Evolutionary conservation across 2,329 filamentous ascomycete genomes (phyloP).

Genomic region (Neoscytalidium dimidiatum): DNA sequence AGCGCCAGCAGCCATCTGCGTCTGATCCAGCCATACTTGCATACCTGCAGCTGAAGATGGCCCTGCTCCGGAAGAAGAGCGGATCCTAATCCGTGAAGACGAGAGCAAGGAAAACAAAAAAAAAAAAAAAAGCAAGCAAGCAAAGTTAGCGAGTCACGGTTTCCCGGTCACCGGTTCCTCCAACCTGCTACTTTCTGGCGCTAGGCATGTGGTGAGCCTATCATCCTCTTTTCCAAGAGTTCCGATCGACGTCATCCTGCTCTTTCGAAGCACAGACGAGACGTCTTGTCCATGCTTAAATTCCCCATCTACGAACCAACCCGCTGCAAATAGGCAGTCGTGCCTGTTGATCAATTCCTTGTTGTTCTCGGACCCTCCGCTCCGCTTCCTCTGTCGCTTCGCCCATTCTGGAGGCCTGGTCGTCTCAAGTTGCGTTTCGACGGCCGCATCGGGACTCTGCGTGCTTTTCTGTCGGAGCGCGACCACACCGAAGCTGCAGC

Average conservation of each 20-base stretch:
- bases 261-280: background rate
- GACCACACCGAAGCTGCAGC: background rate
- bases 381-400: background rate
- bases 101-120: background rate
- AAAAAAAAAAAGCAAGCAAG: background rate
- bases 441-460: background rate
- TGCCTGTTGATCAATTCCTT: background rate
- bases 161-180: background rate
- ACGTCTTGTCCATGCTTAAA: background rate
- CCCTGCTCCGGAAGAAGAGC: constrained; percentile 13
- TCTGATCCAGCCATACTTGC: constrained; percentile 19
- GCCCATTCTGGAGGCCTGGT: background rate
- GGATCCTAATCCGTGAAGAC: background rate
- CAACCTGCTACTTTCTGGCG: background rate
- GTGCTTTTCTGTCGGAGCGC: background rate
- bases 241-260: background rate
- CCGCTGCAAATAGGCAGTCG: background rate
- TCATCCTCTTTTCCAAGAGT: background rate
- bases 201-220: background rate
- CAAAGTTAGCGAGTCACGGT: background rate
- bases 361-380: background rate
- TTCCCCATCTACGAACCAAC: background rate
- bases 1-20: background rate
- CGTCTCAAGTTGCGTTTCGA: constrained; percentile 3
- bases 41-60: constrained; percentile 21